phyloP scores from a whole-genome alignment of 495 filamentous ascomycete species.

The Cercophora samala region DNA sequence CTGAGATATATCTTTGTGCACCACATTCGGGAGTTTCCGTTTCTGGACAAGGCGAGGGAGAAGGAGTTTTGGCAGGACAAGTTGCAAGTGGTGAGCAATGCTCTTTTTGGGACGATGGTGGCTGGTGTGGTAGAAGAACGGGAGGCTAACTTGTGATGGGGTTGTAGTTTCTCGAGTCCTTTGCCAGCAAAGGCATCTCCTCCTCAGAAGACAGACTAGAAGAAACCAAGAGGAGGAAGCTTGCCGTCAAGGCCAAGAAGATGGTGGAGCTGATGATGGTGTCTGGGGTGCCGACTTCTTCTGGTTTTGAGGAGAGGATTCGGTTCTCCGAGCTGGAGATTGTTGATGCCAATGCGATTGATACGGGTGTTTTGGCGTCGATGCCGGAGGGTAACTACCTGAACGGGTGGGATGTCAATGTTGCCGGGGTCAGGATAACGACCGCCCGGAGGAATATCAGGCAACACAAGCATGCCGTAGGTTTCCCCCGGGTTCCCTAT shows the following conservation, averaged over 20 bases:
- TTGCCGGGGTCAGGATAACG: conserved; percentile 80
- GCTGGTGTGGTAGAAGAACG: not conserved
- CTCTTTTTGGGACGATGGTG: not conserved
- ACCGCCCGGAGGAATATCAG: conserved; percentile 81
- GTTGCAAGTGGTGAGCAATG: conserved; percentile 75
- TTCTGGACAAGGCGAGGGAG: conserved; percentile 90
- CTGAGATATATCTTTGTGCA: conserved; percentile 97
- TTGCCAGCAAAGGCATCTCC: conserved; percentile 96
- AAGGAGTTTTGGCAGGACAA: conserved; percentile 99
- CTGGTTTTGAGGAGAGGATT: conserved; percentile 95
- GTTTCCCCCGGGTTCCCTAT: conserved; percentile 26
- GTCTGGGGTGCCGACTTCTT: conserved; percentile 90
- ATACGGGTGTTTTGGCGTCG: conserved; percentile 78
- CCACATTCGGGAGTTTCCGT: conserved; percentile 96
- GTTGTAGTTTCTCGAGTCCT: conserved; percentile 89
- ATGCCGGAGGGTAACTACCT: conserved; percentile 86
- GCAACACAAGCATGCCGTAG: conserved; percentile 87
- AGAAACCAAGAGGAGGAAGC: conserved; percentile 89
- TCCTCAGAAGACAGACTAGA: conserved; percentile 94
- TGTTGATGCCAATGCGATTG: conserved; percentile 87
- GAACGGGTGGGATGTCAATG: conserved; percentile 96
- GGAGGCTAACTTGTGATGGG: not conserved
- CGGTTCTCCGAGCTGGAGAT: conserved; percentile 95
- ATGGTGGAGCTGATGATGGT: conserved; percentile 99
- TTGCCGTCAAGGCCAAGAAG: conserved; percentile 90